Percentiles rank a stretch among this genome's conserved stretches.
phyloP scores from a whole-genome alignment of 2,329 filamentous ascomycete species.

The Westerdykella aurantiaca region DNA sequence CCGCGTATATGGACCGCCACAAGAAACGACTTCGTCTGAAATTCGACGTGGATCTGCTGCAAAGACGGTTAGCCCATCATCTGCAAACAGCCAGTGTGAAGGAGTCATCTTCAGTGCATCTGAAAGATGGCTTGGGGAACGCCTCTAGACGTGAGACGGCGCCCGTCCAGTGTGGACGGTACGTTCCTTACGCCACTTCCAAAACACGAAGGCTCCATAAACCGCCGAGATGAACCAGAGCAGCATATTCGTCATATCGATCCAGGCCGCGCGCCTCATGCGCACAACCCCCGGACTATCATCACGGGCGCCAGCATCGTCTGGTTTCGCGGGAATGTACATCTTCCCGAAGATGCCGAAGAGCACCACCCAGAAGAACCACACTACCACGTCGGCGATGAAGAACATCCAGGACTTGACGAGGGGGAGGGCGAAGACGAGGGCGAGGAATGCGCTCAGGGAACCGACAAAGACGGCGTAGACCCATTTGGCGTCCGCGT shows the following conservation, averaged over 20 bases:
- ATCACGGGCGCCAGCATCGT: constrained; percentile 26
- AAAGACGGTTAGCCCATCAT: not conserved
- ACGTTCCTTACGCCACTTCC: constrained; percentile 27
- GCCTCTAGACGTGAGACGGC: not conserved
- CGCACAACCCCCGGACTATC: constrained; percentile 59
- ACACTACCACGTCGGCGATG: constrained; percentile 65
- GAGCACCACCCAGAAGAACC: constrained; percentile 69
- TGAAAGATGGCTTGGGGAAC: too few species aligned
- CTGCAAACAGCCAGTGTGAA: not conserved
- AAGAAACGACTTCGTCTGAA: not conserved
- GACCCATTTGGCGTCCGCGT: constrained; percentile 35
- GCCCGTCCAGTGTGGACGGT: not conserved
- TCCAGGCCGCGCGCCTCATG: constrained; percentile 85
- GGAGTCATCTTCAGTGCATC: too few species aligned
- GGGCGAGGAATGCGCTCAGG: constrained; percentile 12
- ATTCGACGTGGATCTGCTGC: not conserved
- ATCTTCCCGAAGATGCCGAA: constrained; percentile 80
- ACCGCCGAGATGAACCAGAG: constrained; percentile 66
- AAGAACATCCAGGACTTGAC: constrained; percentile 49
- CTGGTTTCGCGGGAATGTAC: constrained; percentile 65
- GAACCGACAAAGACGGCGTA: constrained; percentile 58
- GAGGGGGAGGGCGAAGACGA: constrained; percentile 62
- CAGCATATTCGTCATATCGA: constrained; percentile 67
- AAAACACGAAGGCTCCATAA: constrained; percentile 56
- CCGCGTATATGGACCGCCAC: too few species aligned